Evolutionary conservation across 2,329 filamentous ascomycete genomes (phyloP).

Genomic region (Pseudocercospora macadamiae): DNA sequence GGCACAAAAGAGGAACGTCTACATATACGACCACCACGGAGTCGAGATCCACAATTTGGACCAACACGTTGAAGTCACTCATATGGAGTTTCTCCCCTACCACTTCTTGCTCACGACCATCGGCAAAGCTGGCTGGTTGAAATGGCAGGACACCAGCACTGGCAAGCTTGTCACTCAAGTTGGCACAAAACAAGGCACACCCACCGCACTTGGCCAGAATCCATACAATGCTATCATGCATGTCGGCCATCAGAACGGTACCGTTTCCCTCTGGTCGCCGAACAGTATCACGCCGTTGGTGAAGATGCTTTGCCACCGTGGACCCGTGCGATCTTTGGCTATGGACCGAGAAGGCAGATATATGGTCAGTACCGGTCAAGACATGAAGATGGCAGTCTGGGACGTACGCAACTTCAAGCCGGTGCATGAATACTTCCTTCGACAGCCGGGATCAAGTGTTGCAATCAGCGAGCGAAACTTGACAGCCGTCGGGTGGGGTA

Average conservation of each 20-base stretch:
- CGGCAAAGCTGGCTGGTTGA: constrained; percentile 79
- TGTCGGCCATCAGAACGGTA: constrained; percentile 91
- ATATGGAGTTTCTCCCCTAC: constrained; percentile 95
- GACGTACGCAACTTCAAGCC: constrained; percentile 93
- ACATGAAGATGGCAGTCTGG: constrained; percentile 91
- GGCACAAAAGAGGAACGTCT: constrained; percentile 93
- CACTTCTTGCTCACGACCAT: constrained; percentile 91
- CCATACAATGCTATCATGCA: constrained; percentile 90
- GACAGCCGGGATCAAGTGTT: constrained; percentile 78
- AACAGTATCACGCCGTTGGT: constrained; percentile 85
- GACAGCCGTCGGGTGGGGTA: constrained; percentile 89
- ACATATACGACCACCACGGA: constrained; percentile 91
- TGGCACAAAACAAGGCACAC: constrained; percentile 79
- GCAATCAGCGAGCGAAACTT: constrained; percentile 87
- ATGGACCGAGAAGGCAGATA: constrained; percentile 90
- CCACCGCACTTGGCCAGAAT: constrained; percentile 84
- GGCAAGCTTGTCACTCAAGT: constrained; percentile 86
- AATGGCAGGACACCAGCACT: constrained; percentile 94
- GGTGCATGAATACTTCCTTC: constrained; percentile 84
- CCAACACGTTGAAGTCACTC: constrained; percentile 86
- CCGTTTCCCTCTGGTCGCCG: constrained; percentile 93
- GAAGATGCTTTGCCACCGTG: constrained; percentile 85
- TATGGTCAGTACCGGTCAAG: constrained; percentile 92
- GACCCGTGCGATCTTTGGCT: constrained; percentile 82
- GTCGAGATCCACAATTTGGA: constrained; percentile 90